These are phyloP conservation scores for Ophiostoma pallidulum DNA, from an alignment of 2,329 filamentous ascomycete genomes.

Conservation along the genomic window DNA sequence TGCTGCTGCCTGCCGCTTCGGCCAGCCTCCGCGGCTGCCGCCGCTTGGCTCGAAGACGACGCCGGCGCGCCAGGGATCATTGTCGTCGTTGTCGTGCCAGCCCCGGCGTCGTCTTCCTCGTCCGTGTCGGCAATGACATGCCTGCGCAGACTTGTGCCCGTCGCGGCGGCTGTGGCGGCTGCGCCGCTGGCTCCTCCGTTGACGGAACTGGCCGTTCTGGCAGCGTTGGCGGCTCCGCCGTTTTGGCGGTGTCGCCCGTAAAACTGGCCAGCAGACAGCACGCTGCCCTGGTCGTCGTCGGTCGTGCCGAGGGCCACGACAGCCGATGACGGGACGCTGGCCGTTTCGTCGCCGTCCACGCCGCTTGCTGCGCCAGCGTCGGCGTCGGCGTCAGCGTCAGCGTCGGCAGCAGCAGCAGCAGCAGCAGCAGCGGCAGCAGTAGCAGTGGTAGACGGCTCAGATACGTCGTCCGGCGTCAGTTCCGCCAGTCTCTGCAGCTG, in stretches of 20 bases:
- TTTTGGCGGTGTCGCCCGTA: not conserved
- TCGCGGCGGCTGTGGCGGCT: not conserved
- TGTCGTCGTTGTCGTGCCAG: not conserved
- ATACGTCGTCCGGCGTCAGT: not conserved
- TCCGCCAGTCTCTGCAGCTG: not conserved
- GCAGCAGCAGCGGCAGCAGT: too few species aligned
- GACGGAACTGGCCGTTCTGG: not conserved
- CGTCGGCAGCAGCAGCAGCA: too few species aligned
- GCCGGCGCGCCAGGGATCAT: too few species aligned
- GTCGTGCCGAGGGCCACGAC: constrained; percentile 7
- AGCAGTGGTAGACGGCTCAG: not conserved
- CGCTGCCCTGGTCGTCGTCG: constrained; percentile 7
- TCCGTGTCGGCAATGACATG: constrained; percentile 12
- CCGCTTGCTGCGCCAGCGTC: not conserved
- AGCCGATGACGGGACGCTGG: not conserved
- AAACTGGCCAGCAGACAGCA: constrained; percentile 5
- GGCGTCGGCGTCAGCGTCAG: not conserved
- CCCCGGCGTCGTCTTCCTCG: constrained; percentile 6
- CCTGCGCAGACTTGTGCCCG: not conserved
- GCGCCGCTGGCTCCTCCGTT: not conserved
- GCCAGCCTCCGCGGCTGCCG: too few species aligned
- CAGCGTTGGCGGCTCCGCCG: not conserved
- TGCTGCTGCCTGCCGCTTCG: too few species aligned
- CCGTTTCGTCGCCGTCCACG: too few species aligned
- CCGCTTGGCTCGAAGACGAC: too few species aligned